Percentiles rank a stretch among this genome's conserved stretches.
These are phyloP conservation scores for Murraya paniculata DNA, from an alignment of 345 rosid species.

Conservation along the genomic window DNA sequence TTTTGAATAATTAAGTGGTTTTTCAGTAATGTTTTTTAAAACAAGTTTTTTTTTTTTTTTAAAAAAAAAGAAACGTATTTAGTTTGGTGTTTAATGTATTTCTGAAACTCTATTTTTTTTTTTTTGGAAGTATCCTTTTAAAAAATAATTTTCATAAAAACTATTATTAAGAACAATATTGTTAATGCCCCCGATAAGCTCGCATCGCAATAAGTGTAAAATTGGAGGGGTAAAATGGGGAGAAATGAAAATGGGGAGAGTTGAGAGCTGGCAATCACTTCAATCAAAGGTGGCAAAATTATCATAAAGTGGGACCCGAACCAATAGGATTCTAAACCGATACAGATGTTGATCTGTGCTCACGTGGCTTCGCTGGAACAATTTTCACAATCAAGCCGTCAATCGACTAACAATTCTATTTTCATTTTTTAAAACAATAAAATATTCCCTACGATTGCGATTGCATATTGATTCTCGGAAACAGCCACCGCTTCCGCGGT, in stretches of 20 bases:
- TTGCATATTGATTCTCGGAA: neutral
- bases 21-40: too few relatives aligned
- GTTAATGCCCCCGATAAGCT: too few relatives aligned
- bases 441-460: neutral
- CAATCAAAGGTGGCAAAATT: constrained; percentile 22
- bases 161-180: neutral
- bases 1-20: too few relatives aligned
- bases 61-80: too few relatives aligned
- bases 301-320: neutral
- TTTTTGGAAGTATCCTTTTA: too few relatives aligned
- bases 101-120: too few relatives aligned
- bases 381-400: constrained; percentile 23
- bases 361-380: constrained; percentile 48
- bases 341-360: constrained; percentile 10
- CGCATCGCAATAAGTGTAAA: too few relatives aligned
- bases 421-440: too few relatives aligned
- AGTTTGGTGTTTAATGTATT: too few relatives aligned
- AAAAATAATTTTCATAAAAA: too few relatives aligned
- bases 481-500: neutral
- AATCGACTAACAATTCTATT: neutral
- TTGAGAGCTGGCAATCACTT: constrained; percentile 39
- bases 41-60: too few relatives aligned
- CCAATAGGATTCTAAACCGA: neutral
- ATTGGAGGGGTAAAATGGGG: constrained; percentile 12
- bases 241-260: neutral